Evolutionary conservation across 192 early-diverging fungal species (phyloP).

Genomic region (Backusella parvicylindrica): DNA sequence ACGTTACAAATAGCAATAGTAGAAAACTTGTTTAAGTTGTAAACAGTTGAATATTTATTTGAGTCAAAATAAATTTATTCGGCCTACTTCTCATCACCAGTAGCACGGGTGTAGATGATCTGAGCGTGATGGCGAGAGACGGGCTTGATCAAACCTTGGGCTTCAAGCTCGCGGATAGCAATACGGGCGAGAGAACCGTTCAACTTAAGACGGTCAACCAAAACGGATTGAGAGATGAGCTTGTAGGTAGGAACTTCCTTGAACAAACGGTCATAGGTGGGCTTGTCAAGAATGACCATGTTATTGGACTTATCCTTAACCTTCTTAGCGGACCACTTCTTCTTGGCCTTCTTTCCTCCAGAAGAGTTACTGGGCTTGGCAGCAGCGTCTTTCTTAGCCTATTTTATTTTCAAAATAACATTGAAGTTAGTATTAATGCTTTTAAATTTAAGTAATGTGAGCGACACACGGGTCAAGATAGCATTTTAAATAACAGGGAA

Average conservation of each 20-base stretch:
- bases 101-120: constrained; percentile 74
- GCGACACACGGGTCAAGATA: not conserved
- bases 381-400: constrained; percentile 63
- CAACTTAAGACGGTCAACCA: constrained; percentile 97
- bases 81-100: constrained; percentile 49
- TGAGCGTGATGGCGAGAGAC: constrained; percentile 91
- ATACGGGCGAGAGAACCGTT: constrained; percentile 96
- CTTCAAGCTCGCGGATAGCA: constrained; percentile 91
- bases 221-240: constrained; percentile 96
- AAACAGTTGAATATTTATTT: constrained; percentile 36
- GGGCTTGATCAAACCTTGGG: constrained; percentile 89
- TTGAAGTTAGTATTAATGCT: not conserved
- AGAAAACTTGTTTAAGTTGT: not conserved
- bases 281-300: constrained; percentile 94
- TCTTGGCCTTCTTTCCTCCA: constrained; percentile 60
- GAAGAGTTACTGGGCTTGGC: constrained; percentile 53
- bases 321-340: constrained; percentile 99
- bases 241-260: constrained; percentile 99
- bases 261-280: constrained; percentile 97
- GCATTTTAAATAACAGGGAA: not conserved
- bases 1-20: not conserved
- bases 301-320: constrained; percentile 99
- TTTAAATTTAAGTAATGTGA: not conserved
- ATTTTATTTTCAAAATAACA: not conserved
- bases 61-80: constrained; percentile 7